These are phyloP conservation scores for Atractiella rhizophila DNA, from an alignment of 768 basidiomycete genomes.

Conservation along the genomic window DNA sequence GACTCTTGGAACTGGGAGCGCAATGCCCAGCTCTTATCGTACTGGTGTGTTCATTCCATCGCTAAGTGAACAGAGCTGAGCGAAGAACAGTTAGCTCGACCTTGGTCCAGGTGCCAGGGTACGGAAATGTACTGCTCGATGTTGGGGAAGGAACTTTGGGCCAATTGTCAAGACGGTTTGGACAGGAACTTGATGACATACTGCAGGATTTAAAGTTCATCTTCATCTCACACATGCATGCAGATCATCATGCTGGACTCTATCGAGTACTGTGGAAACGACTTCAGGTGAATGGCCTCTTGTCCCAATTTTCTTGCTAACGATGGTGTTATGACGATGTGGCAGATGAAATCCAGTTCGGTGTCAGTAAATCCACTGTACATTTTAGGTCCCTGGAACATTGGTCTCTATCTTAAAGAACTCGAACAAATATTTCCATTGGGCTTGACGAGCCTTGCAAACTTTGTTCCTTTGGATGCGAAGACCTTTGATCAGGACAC, in stretches of 20 bases:
- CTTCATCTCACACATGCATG: slow-evolving; percentile 73
- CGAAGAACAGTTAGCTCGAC: slow-evolving; percentile 32
- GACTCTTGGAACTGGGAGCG: slow-evolving; percentile 69
- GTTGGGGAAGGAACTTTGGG: slow-evolving; percentile 82
- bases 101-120: slow-evolving; percentile 43
- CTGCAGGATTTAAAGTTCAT: slow-evolving; percentile 50
- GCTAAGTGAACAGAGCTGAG: background rate
- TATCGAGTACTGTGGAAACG: slow-evolving; percentile 47
- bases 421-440: slow-evolving; percentile 37
- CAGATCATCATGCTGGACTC: slow-evolving; percentile 71
- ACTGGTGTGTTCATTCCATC: slow-evolving; percentile 34
- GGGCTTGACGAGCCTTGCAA: slow-evolving; percentile 27
- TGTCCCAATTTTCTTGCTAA: background rate
- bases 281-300: slow-evolving; percentile 29
- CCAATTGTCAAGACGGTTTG: slow-evolving; percentile 56
- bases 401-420: slow-evolving; percentile 47
- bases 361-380: slow-evolving; percentile 40
- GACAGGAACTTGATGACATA: slow-evolving; percentile 24
- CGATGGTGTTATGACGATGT: no score
- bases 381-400: slow-evolving; percentile 34
- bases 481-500: no score
- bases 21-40: slow-evolving; percentile 57
- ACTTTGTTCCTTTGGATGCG: background rate
- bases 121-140: slow-evolving; percentile 54
- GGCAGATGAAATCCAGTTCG: slow-evolving; percentile 24